Evolutionary conservation across 805 yeast species (phyloP).

Genomic region (Candida bentonensis): DNA sequence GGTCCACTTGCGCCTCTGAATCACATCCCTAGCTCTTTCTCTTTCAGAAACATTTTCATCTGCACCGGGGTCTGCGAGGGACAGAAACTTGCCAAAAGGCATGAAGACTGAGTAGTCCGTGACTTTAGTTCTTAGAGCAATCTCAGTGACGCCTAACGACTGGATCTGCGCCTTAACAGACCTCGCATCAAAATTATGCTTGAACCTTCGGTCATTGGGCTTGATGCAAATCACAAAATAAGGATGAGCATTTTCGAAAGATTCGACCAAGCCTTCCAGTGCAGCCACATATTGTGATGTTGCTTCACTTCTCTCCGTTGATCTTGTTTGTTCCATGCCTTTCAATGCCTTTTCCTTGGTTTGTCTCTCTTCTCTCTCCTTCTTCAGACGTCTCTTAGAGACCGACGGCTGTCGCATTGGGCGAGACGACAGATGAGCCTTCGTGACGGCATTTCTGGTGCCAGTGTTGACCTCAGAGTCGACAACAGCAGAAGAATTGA

Average conservation of each 20-base stretch:
- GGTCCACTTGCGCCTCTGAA: slow-evolving; percentile 21
- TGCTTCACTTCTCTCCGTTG: slow-evolving; percentile 4
- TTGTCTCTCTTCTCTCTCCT: slow-evolving; percentile 4
- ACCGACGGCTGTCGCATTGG: slow-evolving; percentile 27
- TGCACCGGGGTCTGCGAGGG: slow-evolving; percentile 14
- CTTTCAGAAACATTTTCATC: slow-evolving; percentile 17
- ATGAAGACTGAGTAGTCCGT: slow-evolving; percentile 26
- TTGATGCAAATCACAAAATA: slow-evolving; percentile 28
- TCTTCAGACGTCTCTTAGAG: slow-evolving; percentile 8
- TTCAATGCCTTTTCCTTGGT: slow-evolving; percentile 5
- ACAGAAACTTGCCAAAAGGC: slow-evolving; percentile 25
- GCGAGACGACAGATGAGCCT: slow-evolving; percentile 26
- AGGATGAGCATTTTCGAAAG: slow-evolving; percentile 25
- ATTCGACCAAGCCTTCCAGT: slow-evolving; percentile 22
- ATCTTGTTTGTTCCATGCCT: slow-evolving; percentile 2
- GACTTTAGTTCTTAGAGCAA: slow-evolving; percentile 24
- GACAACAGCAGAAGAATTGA: slow-evolving; percentile 23
- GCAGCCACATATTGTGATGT: slow-evolving; percentile 18
- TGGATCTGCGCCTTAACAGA: slow-evolving; percentile 28
- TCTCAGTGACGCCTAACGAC: slow-evolving; percentile 28
- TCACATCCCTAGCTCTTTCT: slow-evolving; percentile 18
- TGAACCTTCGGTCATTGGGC: slow-evolving; percentile 26
- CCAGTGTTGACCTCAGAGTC: slow-evolving; percentile 21
- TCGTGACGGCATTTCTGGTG: slow-evolving; percentile 18
- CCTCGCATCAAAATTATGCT: slow-evolving; percentile 27